Evolutionary conservation across 352 stramenopile genomes (phyloP).

Genomic region (Blastocystis sp.): DNA sequence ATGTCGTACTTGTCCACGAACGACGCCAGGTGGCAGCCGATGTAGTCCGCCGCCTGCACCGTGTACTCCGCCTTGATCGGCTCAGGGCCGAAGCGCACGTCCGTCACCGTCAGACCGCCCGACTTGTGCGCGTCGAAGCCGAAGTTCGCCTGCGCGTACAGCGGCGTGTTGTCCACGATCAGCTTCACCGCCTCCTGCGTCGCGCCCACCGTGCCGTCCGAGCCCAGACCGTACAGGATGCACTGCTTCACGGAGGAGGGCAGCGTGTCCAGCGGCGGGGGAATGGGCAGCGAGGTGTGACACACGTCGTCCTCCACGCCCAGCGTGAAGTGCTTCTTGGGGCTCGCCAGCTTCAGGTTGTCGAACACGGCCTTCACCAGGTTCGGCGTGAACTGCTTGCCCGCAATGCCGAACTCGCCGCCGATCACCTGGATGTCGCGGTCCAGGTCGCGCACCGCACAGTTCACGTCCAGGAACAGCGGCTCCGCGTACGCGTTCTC

Average conservation of each 20-base stretch:
- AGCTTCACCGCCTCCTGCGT: slow-evolving; percentile 76
- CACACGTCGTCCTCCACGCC: slow-evolving; percentile 78
- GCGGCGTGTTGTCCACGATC: slow-evolving; percentile 73
- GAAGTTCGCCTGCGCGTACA: slow-evolving; percentile 76
- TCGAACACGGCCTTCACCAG: slow-evolving; percentile 77
- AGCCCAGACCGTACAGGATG: slow-evolving; percentile 83
- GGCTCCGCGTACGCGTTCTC: slow-evolving; percentile 76
- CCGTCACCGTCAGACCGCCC: slow-evolving; percentile 74
- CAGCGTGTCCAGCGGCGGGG: slow-evolving; percentile 74
- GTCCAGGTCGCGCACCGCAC: slow-evolving; percentile 76
- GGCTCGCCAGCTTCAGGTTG: slow-evolving; percentile 72
- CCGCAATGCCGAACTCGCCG: slow-evolving; percentile 72
- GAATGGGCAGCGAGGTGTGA: slow-evolving; percentile 73
- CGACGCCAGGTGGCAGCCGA: slow-evolving; percentile 75
- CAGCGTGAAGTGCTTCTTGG: slow-evolving; percentile 78
- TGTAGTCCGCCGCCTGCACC: slow-evolving; percentile 72
- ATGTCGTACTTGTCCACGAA: slow-evolving; percentile 77
- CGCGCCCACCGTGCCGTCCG: slow-evolving; percentile 75
- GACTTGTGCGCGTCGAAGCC: slow-evolving; percentile 76
- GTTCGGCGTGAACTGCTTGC: slow-evolving; percentile 76
- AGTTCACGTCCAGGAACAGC: slow-evolving; percentile 77
- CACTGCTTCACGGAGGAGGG: slow-evolving; percentile 79
- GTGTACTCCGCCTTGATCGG: slow-evolving; percentile 65
- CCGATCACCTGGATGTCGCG: slow-evolving; percentile 72
- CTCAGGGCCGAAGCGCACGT: slow-evolving; percentile 59